Evolutionary conservation across 805 yeast species (phyloP).

Genomic region (Komagataella populi): DNA sequence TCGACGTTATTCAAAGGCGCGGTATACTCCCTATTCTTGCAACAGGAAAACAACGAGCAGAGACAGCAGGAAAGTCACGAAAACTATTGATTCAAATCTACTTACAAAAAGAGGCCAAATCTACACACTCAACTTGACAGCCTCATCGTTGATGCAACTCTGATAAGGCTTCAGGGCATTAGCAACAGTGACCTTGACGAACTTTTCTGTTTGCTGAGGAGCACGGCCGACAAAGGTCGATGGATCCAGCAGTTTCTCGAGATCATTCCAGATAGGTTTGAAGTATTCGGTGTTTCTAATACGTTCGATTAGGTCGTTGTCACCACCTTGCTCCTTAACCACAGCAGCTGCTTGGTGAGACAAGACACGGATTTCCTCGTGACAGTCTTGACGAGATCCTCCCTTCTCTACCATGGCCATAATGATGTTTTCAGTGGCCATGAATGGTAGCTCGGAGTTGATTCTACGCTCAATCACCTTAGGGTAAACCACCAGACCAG

Average conservation of each 20-base stretch:
- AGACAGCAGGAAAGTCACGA: not conserved
- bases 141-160: slow-evolving; percentile 44
- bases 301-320: slow-evolving; percentile 90
- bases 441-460: slow-evolving; percentile 88
- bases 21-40: slow-evolving; percentile 14
- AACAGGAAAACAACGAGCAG: not conserved
- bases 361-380: slow-evolving; percentile 91
- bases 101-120: not conserved
- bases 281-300: slow-evolving; percentile 67
- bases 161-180: slow-evolving; percentile 64
- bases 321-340: slow-evolving; percentile 97
- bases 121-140: slow-evolving; percentile 71
- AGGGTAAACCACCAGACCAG: slow-evolving; percentile 95
- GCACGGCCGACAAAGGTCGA: slow-evolving; percentile 96
- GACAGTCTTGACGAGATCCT: slow-evolving; percentile 96
- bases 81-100: not conserved
- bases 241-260: slow-evolving; percentile 77
- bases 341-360: slow-evolving; percentile 96
- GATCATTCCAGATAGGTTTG: slow-evolving; percentile 76
- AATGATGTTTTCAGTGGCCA: slow-evolving; percentile 98
- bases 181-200: slow-evolving; percentile 72
- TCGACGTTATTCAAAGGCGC: slow-evolving; percentile 30
- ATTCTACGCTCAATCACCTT: slow-evolving; percentile 97
- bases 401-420: slow-evolving; percentile 99
- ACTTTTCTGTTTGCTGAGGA: slow-evolving; percentile 93